Conservation (phyloP, 163 green algal species). For the Chloromonas sp. region DNA sequence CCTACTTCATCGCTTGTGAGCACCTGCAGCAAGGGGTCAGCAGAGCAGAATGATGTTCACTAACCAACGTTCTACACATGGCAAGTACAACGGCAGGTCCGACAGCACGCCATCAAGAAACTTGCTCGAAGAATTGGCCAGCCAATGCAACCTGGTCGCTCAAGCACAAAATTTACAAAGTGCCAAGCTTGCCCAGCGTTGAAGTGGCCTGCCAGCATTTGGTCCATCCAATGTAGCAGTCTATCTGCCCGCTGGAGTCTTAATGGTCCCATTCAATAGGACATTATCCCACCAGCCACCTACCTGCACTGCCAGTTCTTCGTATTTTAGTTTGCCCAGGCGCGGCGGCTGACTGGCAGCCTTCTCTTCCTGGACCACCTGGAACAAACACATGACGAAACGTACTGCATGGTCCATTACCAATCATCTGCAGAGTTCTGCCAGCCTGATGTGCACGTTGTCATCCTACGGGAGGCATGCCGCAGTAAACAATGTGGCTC, state of each 20-base stretch:
- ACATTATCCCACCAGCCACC: neutral
- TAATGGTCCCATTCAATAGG: too few species aligned
- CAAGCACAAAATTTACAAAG: too few species aligned
- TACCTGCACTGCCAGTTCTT: constrained; percentile 30
- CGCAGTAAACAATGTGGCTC: too few species aligned
- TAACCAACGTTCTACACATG: too few species aligned
- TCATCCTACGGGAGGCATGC: too few species aligned
- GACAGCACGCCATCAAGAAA: neutral
- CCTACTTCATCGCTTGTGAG: constrained; percentile 50
- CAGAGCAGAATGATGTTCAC: neutral
- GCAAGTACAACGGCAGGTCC: neutral
- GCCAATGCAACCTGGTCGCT: neutral
- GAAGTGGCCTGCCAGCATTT: too few species aligned
- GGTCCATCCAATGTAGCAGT: too few species aligned
- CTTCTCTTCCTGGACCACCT: constrained; percentile 39
- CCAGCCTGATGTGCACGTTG: too few species aligned
- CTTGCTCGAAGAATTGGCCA: neutral
- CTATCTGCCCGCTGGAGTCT: too few species aligned
- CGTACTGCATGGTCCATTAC: neutral
- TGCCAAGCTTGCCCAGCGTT: too few species aligned
- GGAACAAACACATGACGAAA: constrained; percentile 1
- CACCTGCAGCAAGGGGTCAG: constrained; percentile 28
- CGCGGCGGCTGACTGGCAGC: constrained; percentile 28
- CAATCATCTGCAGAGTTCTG: too few species aligned
- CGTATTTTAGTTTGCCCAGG: constrained; percentile 40